phyloP scores from a whole-genome alignment of 768 basidiomycete species.

The Flagelloscypha sp. region DNA sequence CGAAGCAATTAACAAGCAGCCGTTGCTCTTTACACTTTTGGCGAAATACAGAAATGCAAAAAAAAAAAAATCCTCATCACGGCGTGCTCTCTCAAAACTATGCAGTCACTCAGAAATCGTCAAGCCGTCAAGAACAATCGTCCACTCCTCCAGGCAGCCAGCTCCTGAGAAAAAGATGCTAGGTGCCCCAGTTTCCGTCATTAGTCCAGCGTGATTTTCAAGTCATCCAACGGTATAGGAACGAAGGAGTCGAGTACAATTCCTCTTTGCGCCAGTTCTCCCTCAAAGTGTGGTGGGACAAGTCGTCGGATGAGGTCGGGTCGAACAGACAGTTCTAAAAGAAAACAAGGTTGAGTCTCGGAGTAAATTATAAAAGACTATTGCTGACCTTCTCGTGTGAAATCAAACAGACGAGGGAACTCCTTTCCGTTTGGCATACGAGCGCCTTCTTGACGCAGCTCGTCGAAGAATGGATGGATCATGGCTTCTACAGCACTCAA shows the following conservation, averaged over 20 bases:
- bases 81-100: no score
- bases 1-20: no score
- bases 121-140: no score
- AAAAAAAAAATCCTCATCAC: no score
- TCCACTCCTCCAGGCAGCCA: no score
- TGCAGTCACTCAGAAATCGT: no score
- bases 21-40: no score
- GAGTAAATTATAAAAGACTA: conserved; percentile 2
- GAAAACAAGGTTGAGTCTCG: conserved; percentile 1
- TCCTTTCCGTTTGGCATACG: conserved; percentile 97
- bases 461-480: conserved; percentile 96
- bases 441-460: conserved; percentile 81
- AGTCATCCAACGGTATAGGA: conserved; percentile 94
- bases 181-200: no score
- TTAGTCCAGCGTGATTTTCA: conserved; percentile 92
- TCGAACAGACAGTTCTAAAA: conserved; percentile 85
- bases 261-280: conserved; percentile 77
- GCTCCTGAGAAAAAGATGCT: no score
- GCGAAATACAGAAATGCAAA: no score
- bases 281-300: conserved; percentile 84
- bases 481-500: conserved; percentile 86
- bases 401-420: conserved; percentile 90
- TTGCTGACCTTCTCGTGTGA: conserved; percentile 85
- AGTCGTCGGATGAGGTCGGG: conserved; percentile 90
- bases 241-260: conserved; percentile 88